phyloP scores from a whole-genome alignment of 192 early-diverging fungal species.

The Coemansia sp. region DNA sequence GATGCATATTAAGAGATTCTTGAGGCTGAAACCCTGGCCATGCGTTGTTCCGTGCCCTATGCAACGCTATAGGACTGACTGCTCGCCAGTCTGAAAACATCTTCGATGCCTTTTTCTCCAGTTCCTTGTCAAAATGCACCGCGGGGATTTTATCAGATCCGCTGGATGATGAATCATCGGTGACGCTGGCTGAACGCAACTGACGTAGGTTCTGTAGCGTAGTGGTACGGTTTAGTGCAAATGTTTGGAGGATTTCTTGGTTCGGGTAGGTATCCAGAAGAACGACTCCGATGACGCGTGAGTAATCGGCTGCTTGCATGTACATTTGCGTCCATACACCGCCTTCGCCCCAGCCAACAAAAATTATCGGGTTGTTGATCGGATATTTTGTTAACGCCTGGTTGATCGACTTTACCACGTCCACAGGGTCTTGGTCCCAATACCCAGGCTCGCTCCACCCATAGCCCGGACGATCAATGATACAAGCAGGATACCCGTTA shows the following conservation, averaged over 20 bases:
- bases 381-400: slow-evolving; percentile 49
- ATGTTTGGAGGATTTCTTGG: slow-evolving; percentile 52
- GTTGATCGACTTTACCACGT: slow-evolving; percentile 55
- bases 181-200: slow-evolving; percentile 25
- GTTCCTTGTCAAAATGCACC: slow-evolving; percentile 33
- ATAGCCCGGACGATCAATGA: slow-evolving; percentile 56
- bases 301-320: slow-evolving; percentile 49
- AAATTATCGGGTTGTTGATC: slow-evolving; percentile 43
- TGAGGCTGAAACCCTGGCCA: slow-evolving; percentile 52
- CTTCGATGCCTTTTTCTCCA: slow-evolving; percentile 28
- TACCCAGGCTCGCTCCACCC: slow-evolving; percentile 59
- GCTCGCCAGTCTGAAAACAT: slow-evolving; percentile 46
- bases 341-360: slow-evolving; percentile 58
- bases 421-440: slow-evolving; percentile 46
- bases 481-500: slow-evolving; percentile 46
- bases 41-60: slow-evolving; percentile 39
- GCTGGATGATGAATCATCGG: background rate
- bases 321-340: slow-evolving; percentile 58
- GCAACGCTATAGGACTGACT: slow-evolving; percentile 48
- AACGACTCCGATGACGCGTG: slow-evolving; percentile 47
- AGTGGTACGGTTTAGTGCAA: slow-evolving; percentile 53
- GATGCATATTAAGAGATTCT: slow-evolving; percentile 37
- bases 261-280: slow-evolving; percentile 55
- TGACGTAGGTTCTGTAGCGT: slow-evolving; percentile 52
- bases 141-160: slow-evolving; percentile 2